Evolutionary conservation across 2,329 filamentous ascomycete genomes (phyloP), one percentile per base, ranked within the genome.

Genomic region (Cladobotryum protrusum): DNA sequence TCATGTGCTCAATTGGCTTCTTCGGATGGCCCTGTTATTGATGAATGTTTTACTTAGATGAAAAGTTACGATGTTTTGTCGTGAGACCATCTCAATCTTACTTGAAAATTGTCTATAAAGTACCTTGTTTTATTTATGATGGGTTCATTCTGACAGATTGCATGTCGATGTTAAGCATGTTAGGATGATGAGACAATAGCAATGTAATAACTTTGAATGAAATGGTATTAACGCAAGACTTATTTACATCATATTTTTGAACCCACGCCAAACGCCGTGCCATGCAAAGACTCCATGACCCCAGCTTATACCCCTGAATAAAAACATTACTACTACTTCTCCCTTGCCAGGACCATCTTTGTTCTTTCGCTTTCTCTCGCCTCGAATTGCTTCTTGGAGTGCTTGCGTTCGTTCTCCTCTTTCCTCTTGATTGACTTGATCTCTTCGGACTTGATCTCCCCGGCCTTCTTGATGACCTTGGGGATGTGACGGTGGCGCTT

Each of bases 361-460:
- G 97, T 90, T 64, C 93, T 82, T 72, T 95, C 90, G 56, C 82
- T 83, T 67, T 80, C 79, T 60, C 88, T 76, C 67, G 81, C 80
- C 67, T 85, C 76, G 59, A 86, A 82, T 60, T 89, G 85, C 75
- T 93, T 92, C 75, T 86, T 89, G 52, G 83, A 86, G 68, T 99
- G 92, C 68, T 88, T 89, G 57, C 93, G 80, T 70, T 95, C 88
- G 65, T 99, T 99, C 75, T 99, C 93, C 63, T 96, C 88, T 59
- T 84, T 84, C 60, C 89, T 78, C 82, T 95, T 96, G 67, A 96
- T 87, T 33, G 88, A 81, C 68, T 83, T 83, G 61, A 96, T 68
- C 69, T 97, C 93, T 64, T 95, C 89, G 51, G 74, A 73, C 82
- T 99, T 99, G 72, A 97, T 97, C 75, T 96, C 87, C 44, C 79